Evolutionary conservation across 176 grass and related monocot species (phyloP).

Genomic region (Oryza meyeriana): DNA sequence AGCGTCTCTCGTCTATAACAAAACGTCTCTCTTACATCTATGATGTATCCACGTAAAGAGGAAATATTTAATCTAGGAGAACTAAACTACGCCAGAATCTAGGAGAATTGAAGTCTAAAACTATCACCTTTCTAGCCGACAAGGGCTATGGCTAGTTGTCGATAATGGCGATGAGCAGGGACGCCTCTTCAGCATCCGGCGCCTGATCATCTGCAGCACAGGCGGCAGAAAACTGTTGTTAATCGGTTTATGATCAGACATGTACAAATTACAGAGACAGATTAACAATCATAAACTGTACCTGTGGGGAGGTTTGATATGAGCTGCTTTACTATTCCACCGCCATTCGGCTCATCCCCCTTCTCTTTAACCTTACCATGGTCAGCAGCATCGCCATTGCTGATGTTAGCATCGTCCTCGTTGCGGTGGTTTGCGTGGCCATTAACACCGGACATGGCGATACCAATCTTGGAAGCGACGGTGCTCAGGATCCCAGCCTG

Average conservation of each 20-base stretch:
- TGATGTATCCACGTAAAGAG: neutral
- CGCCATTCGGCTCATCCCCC: neutral
- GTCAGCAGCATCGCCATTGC: neutral
- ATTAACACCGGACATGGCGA: conserved; percentile 29
- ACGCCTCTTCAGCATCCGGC: conserved; percentile 46
- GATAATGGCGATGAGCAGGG: conserved; percentile 57
- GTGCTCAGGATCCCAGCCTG: conserved; percentile 33
- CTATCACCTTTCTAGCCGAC: neutral
- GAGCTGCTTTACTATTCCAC: conserved; percentile 35
- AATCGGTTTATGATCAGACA: too few relatives aligned
- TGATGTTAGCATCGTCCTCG: conserved; percentile 1
- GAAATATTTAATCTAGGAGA: neutral
- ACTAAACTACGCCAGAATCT: neutral
- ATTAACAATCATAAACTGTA: neutral
- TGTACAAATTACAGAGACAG: neutral
- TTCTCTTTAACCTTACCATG: neutral
- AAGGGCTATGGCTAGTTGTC: conserved; percentile 31
- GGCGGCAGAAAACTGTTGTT: neutral
- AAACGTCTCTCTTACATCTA: conserved; percentile 1
- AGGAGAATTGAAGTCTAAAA: neutral
- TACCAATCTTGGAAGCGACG: conserved; percentile 45
- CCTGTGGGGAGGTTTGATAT: conserved; percentile 40
- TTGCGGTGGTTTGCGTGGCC: neutral
- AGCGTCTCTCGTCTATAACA: neutral
- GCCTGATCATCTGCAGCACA: conserved; percentile 34